Conservation (phyloP, 148 eudicot genomes). For the Euryodendron excelsum region DNA sequence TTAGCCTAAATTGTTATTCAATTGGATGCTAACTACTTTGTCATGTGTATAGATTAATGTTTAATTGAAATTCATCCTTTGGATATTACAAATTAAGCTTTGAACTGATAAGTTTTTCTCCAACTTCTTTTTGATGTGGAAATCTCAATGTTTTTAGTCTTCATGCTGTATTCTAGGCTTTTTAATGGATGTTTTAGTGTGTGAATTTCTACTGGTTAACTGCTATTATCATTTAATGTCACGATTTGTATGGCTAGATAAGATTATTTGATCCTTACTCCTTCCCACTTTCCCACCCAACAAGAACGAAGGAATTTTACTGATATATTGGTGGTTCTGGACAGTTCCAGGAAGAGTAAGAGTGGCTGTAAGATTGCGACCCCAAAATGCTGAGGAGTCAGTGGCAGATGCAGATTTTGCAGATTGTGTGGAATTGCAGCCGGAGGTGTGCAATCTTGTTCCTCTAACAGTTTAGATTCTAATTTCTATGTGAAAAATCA, state of each 20-base stretch:
- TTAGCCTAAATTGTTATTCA: too few species aligned
- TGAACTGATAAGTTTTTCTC: neutral
- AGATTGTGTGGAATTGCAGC: conserved; percentile 86
- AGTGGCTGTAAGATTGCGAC: conserved; percentile 92
- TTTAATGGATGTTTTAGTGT: neutral
- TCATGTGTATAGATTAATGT: too few species aligned
- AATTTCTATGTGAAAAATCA: neutral
- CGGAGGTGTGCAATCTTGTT: conserved; percentile 51
- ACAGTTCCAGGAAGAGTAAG: conserved; percentile 78
- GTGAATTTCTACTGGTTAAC: too few species aligned
- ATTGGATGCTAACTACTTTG: too few species aligned
- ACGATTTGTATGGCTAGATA: neutral
- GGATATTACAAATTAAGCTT: neutral
- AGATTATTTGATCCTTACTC: neutral
- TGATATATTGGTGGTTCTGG: neutral
- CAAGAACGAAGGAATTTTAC: neutral
- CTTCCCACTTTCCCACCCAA: neutral
- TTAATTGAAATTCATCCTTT: neutral
- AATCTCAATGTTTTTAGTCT: neutral
- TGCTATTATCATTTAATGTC: neutral
- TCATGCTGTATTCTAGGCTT: neutral
- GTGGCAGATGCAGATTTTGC: conserved; percentile 95
- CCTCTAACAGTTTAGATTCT: neutral
- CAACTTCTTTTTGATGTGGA: neutral
- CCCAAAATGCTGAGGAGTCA: conserved; percentile 82